Evolutionary conservation across 2,329 filamentous ascomycete genomes (phyloP), one percentile per base, ranked within the genome.

Genomic region (Cladosporium sp.): DNA sequence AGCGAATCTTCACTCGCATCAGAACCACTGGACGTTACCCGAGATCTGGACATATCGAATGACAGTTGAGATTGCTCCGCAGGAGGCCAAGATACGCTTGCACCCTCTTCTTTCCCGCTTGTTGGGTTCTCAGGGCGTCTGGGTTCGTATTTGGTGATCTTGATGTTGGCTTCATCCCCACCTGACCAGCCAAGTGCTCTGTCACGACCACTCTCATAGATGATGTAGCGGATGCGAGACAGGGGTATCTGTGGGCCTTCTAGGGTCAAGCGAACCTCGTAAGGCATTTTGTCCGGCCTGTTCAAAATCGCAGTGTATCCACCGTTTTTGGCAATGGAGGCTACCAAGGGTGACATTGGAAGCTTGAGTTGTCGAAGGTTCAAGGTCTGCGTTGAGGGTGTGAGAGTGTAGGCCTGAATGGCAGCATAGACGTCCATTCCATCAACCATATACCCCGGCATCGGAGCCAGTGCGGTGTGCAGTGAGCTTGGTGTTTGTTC

Each of bases 331-430:
- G 83, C 69, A 10, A 83, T 64, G 14, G 70, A 65, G 11, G 72
- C 44, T 6, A 80, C 61, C 8, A 71, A 61, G 7, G 74, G 74
- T 2, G 70, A 67, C 52, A 78, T 77, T 5, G 79, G 79, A 11
- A 72, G 72, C 7, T 70, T 69, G 8, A 81, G 67, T 55, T 77
- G 69, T 6, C 73, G 72, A 14, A 81, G 72, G 5, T 79, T 72
- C 6, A 78, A 66, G 12, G 70, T 53, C 64, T 74, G 68, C 70
- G 79, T 77, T 10, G 81, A 78, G 6, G 84, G 81, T 28, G 81
- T 76, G 37, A 88, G 78, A 5, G 84, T 80, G 75, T 85, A 88
- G 16, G 78, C 75, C 26, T 78, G 73, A 1, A 81, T 75, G 1
- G 78, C 72, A 12, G 75, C 71, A 60, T 80, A 70, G 3, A 81